Conservation (phyloP, 202 grass and related monocot genomes). For the Musa balbisiana region DNA sequence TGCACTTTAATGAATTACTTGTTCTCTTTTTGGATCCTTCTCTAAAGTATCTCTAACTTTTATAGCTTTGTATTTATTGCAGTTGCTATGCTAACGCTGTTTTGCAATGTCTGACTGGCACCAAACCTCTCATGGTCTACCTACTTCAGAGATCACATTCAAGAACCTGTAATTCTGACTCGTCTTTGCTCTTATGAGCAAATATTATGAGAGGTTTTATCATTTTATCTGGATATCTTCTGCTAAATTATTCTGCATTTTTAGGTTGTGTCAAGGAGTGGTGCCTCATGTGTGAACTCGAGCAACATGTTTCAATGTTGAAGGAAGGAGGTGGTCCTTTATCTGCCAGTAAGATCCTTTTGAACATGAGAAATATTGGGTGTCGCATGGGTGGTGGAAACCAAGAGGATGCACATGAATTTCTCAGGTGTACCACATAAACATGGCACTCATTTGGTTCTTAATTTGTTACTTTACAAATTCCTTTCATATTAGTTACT, state of each 20-base stretch:
- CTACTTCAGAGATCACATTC: slow-evolving; percentile 90
- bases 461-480: background rate
- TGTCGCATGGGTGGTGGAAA: slow-evolving; percentile 89
- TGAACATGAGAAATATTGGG: slow-evolving; percentile 87
- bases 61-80: slow-evolving; percentile 20
- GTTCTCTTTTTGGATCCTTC: background rate
- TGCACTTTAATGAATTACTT: background rate
- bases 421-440: slow-evolving; percentile 59
- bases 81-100: slow-evolving; percentile 99
- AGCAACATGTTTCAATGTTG: slow-evolving; percentile 89
- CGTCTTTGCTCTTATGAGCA: background rate
- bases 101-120: slow-evolving; percentile 93
- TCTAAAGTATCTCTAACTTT: slow-evolving; percentile 1
- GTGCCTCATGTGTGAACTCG: slow-evolving; percentile 99
- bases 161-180: slow-evolving; percentile 77
- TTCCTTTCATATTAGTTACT: background rate
- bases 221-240: background rate
- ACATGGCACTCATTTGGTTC: background rate
- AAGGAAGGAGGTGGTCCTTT: slow-evolving; percentile 71
- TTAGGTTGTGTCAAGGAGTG: slow-evolving; percentile 82
- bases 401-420: slow-evolving; percentile 99
- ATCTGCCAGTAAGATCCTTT: slow-evolving; percentile 86
- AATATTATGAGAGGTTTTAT: background rate
- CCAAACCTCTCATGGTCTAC: slow-evolving; percentile 98
- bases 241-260: slow-evolving; percentile 20